These are phyloP conservation scores for Sambucus nigra DNA, from an alignment of 129 eudicot genomes.

Conservation along the genomic window DNA sequence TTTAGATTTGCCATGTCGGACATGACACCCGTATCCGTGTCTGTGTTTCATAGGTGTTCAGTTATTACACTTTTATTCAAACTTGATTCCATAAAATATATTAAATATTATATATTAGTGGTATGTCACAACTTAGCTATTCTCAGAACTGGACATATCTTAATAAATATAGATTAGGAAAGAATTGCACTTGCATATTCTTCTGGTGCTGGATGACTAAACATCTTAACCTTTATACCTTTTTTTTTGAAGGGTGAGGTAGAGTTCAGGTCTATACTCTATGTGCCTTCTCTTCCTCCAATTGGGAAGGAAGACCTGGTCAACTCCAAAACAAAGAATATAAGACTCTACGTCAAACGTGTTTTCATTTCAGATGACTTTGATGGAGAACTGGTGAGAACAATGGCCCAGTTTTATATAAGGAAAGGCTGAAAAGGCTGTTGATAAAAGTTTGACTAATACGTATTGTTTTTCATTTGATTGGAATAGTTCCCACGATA, in stretches of 20 bases:
- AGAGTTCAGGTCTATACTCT: slow-evolving; percentile 82
- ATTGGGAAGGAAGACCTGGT: slow-evolving; percentile 66
- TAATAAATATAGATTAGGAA: not conserved
- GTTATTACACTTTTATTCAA: too few relatives aligned
- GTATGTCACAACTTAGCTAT: not conserved
- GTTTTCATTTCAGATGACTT: slow-evolving; percentile 96
- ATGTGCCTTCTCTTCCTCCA: slow-evolving; percentile 72
- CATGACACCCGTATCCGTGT: too few relatives aligned
- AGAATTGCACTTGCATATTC: not conserved
- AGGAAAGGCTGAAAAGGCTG: not conserved
- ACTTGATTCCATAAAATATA: too few relatives aligned
- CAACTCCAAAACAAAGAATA: slow-evolving; percentile 87
- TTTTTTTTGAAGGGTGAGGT: slow-evolving; percentile 70
- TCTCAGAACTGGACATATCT: not conserved
- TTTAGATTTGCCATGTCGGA: not conserved
- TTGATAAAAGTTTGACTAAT: not conserved
- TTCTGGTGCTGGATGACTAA: not conserved
- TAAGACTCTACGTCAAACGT: slow-evolving; percentile 86
- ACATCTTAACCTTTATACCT: not conserved
- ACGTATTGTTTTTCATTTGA: not conserved
- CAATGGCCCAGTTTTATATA: not conserved
- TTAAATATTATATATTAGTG: not conserved
- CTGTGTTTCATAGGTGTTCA: too few relatives aligned
- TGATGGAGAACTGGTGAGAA: slow-evolving; percentile 88
- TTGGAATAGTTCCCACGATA: slow-evolving; percentile 74